phyloP scores from a whole-genome alignment of 108 stramenopile species.

The Licmophora abbreviata region DNA sequence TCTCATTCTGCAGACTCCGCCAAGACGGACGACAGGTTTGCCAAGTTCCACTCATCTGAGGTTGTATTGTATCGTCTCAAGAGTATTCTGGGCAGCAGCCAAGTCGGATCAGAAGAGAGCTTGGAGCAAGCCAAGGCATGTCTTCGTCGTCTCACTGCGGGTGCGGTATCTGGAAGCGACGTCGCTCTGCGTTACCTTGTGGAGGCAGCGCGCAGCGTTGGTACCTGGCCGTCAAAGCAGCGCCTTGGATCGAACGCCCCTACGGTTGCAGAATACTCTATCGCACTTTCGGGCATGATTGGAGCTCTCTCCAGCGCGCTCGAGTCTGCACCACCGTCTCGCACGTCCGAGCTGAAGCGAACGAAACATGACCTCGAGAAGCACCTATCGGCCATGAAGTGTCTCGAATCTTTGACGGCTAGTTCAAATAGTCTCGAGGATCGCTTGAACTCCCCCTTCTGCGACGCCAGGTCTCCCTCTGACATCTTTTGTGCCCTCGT shows the following conservation, averaged over 20 bases:
- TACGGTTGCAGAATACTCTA: constrained; percentile 16
- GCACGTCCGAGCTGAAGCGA: constrained; percentile 10
- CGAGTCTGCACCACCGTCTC: constrained; percentile 9
- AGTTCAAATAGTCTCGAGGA: too few species aligned
- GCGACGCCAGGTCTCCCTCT: constrained; percentile 13
- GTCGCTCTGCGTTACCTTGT: constrained; percentile 24
- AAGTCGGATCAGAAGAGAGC: constrained; percentile 13
- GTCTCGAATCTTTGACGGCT: constrained; percentile 11
- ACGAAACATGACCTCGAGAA: constrained; percentile 19
- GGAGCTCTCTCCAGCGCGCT: constrained; percentile 12
- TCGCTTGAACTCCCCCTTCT: constrained; percentile 22
- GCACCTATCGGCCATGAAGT: constrained; percentile 15
- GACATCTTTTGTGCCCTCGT: constrained; percentile 26
- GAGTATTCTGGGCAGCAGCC: constrained; percentile 22
- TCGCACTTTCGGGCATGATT: constrained; percentile 34
- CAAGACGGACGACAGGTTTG: constrained; percentile 24
- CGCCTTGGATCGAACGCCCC: too few species aligned
- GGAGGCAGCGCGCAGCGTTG: constrained; percentile 31
- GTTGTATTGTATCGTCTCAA: constrained; percentile 41
- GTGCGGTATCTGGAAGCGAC: constrained; percentile 22
- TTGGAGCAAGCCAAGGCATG: constrained; percentile 18
- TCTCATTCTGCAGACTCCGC: constrained; percentile 2
- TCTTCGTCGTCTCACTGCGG: constrained; percentile 18
- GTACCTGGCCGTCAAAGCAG: constrained; percentile 50
- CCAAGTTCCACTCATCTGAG: constrained; percentile 40